phyloP scores from a whole-genome alignment of 2,329 filamentous ascomycete species.

The Anisogramma anomala region DNA sequence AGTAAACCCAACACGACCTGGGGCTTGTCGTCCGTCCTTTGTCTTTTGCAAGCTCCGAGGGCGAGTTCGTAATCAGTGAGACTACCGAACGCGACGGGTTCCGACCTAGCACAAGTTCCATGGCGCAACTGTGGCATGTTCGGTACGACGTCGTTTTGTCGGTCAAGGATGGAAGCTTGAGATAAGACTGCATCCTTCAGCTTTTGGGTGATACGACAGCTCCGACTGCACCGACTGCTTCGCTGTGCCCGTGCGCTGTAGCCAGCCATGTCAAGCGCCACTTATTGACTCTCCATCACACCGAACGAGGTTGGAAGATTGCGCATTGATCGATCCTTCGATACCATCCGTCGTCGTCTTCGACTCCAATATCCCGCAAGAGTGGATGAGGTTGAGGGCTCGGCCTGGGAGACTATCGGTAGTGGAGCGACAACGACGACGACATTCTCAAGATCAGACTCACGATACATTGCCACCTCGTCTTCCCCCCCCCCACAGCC shows the following conservation, averaged over 20 bases:
- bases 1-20: too few relatives aligned
- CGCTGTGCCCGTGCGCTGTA: neutral
- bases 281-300: neutral
- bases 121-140: neutral
- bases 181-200: slow-evolving; percentile 6
- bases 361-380: neutral
- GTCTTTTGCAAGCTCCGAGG: too few relatives aligned
- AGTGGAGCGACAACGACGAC: neutral
- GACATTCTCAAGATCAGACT: neutral
- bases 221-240: neutral
- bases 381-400: neutral
- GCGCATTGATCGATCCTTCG: neutral
- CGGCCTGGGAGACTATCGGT: neutral
- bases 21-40: too few relatives aligned
- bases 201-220: too few relatives aligned
- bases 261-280: neutral
- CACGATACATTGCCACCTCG: neutral
- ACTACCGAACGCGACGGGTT: neutral
- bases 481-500: neutral
- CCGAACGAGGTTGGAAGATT: neutral
- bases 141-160: neutral
- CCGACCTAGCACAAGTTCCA: neutral
- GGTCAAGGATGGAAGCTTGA: slow-evolving; percentile 7
- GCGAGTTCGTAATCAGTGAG: too few relatives aligned
- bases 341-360: neutral